Evolutionary conservation across 2,329 filamentous ascomycete species (phyloP).

Genomic region (Epichloe sp.): DNA sequence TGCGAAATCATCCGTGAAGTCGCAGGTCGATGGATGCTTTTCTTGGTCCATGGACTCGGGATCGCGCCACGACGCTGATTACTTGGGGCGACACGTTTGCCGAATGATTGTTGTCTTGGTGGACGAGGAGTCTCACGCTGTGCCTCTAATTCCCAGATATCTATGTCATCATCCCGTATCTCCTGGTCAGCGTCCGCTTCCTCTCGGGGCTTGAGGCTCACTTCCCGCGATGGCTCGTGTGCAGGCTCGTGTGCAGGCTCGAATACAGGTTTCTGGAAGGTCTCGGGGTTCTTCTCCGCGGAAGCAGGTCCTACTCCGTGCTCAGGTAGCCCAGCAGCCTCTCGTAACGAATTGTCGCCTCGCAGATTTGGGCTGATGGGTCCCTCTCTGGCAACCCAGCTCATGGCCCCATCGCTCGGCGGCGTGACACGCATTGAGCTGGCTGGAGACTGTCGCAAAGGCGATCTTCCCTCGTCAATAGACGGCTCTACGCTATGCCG

Average conservation of each 20-base stretch:
- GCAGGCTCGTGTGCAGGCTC: conserved; percentile 6
- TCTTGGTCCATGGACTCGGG: conserved; percentile 28
- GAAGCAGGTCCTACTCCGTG: not conserved
- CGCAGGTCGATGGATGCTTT: conserved; percentile 7
- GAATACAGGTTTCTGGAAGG: not conserved
- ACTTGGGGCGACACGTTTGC: conserved; percentile 11
- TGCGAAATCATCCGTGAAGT: conserved; percentile 4
- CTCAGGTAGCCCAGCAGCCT: conserved; percentile 11
- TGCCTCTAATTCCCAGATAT: conserved; percentile 47
- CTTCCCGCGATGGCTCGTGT: conserved; percentile 7
- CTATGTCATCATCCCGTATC: conserved; percentile 27
- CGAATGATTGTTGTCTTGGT: conserved; percentile 17
- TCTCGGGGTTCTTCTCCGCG: conserved; percentile 4
- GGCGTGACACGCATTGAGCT: conserved; percentile 21
- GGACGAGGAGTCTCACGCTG: conserved; percentile 29
- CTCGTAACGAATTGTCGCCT: conserved; percentile 21
- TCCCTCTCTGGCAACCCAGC: conserved; percentile 27
- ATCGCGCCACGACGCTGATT: conserved; percentile 13
- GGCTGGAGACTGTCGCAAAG: conserved; percentile 15
- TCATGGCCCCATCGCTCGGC: conserved; percentile 27
- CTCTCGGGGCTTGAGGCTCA: not conserved
- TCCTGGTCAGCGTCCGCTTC: conserved; percentile 8
- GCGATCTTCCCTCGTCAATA: not conserved
- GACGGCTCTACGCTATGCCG: conserved; percentile 13
- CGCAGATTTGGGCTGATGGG: conserved; percentile 23